Evolutionary conservation across 139 green algal genomes (phyloP), one percentile per base, ranked within the genome.

Genomic region (Volvox reticuliferus): DNA sequence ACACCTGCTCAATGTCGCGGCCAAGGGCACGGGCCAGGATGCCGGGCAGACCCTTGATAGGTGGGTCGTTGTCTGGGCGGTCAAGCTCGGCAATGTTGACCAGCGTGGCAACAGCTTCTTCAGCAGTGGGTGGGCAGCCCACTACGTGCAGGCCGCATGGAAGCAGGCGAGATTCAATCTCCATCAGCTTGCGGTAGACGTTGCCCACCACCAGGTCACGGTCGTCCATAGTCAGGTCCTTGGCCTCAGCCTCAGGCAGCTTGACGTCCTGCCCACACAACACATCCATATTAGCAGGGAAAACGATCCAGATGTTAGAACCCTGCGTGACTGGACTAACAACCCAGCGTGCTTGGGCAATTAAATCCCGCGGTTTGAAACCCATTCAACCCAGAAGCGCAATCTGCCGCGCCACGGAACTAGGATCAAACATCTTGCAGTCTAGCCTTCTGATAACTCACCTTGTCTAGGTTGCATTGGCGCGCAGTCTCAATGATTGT

Each of bases 51-150:
- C 98, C 98, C 75, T 92, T 89, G 88, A 99, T 97, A n/a, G 97
- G 96, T 33, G 98, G 94, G 87, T 95, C 94, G 84, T 98, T 95
- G 90, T 98, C 97, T 21, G 97, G 97, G 69, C 98, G 96, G 96
- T 99, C 98, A 61, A 99, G 98, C 93, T 98, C 97, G 0, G 96
- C 98, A 78, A 99, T 99, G 97, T 99, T 99, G 92, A 96, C 98
- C 82, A 99, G 95, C 19, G 98, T 99, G 86, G 98, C 98, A 12
- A 99, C 93, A 0, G 98, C 98, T 95, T 99, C 98, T 86, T 97
- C 95, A 20, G 98, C 98, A 30, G 96, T 98, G 78, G 98, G 98
- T 0, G 97, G 95, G 81, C 93, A 94, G 86, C 98, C 98, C 73
- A 99, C 97, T 5, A 99, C 93, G 93, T 99, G 98, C 93, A 99